These are phyloP conservation scores for Tulasnella sp. DNA, from an alignment of 768 basidiomycete genomes.

Conservation along the genomic window DNA sequence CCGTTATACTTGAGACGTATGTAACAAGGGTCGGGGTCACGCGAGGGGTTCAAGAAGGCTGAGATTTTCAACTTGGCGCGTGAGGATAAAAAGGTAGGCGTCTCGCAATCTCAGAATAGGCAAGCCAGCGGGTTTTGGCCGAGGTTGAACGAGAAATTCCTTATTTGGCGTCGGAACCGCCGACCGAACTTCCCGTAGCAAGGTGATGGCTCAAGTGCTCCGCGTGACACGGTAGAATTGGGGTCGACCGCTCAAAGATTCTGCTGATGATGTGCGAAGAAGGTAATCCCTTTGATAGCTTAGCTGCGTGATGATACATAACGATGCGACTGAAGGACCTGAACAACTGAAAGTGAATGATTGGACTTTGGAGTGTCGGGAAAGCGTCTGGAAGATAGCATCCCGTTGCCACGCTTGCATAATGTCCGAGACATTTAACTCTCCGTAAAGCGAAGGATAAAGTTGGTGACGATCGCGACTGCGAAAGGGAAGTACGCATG, in stretches of 20 bases:
- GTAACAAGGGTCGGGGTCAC: not conserved
- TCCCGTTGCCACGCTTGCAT: not conserved
- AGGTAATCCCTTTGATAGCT: not conserved
- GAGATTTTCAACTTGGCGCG: not conserved
- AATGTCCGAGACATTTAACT: not conserved
- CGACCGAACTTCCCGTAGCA: not conserved
- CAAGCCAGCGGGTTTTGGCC: not conserved
- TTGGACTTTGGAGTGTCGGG: not conserved
- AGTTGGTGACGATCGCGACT: constrained; percentile 85
- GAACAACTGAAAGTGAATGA: not conserved
- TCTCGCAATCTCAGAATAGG: not conserved
- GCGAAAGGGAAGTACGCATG: constrained; percentile 27
- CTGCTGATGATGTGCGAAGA: not conserved
- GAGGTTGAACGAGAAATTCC: not conserved
- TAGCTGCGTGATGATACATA: constrained; percentile 4
- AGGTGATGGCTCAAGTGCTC: not conserved
- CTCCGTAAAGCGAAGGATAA: constrained; percentile 70
- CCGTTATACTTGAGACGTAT: no score
- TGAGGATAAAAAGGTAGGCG: not conserved
- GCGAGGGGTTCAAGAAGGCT: not conserved
- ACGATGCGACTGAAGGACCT: not conserved
- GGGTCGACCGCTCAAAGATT: not conserved
- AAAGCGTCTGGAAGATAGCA: not conserved
- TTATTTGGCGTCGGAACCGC: not conserved
- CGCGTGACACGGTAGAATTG: not conserved